These are phyloP conservation scores for Penicillium riverlandense DNA, from an alignment of 495 filamentous ascomycete genomes.

Conservation along the genomic window DNA sequence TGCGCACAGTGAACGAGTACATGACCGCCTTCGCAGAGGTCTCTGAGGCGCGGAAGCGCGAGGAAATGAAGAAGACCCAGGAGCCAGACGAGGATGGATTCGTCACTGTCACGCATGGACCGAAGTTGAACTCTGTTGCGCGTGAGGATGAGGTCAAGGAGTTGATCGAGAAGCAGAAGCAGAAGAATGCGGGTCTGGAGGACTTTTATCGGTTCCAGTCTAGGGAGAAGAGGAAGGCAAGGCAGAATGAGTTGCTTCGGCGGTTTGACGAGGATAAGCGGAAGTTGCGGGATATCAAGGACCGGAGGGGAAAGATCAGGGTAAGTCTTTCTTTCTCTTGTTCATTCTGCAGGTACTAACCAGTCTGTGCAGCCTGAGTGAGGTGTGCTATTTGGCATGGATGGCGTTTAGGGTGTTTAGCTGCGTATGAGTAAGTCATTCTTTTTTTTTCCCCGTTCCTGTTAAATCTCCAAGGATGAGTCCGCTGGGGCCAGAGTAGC, in stretches of 20 bases:
- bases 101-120: conserved; percentile 77
- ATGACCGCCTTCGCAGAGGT: conserved; percentile 64
- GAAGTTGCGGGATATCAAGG: conserved; percentile 46
- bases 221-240: conserved; percentile 80
- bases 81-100: conserved; percentile 94
- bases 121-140: conserved; percentile 63
- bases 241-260: conserved; percentile 57
- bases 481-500: conserved; percentile 52
- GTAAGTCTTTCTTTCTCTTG: conserved; percentile 22
- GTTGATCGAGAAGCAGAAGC: conserved; percentile 64
- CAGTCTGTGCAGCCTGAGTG: conserved; percentile 34
- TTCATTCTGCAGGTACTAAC: conserved; percentile 7
- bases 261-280: conserved; percentile 49
- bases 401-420: conserved; percentile 15
- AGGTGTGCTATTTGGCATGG: conserved; percentile 7
- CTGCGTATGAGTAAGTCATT: conserved; percentile 11
- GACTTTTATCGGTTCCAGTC: conserved; percentile 95
- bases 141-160: conserved; percentile 67
- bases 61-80: conserved; percentile 55
- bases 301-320: conserved; percentile 40
- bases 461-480: conserved; percentile 34
- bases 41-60: conserved; percentile 57
- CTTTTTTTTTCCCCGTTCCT: conserved; percentile 1
- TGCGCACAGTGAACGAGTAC: conserved; percentile 69
- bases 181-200: conserved; percentile 56